A percentile compares a stretch with the other conserved stretches of the same genome.
These are phyloP conservation scores for Cyberlindnera japonica DNA, from an alignment of 805 yeast species.

Conservation along the genomic window DNA sequence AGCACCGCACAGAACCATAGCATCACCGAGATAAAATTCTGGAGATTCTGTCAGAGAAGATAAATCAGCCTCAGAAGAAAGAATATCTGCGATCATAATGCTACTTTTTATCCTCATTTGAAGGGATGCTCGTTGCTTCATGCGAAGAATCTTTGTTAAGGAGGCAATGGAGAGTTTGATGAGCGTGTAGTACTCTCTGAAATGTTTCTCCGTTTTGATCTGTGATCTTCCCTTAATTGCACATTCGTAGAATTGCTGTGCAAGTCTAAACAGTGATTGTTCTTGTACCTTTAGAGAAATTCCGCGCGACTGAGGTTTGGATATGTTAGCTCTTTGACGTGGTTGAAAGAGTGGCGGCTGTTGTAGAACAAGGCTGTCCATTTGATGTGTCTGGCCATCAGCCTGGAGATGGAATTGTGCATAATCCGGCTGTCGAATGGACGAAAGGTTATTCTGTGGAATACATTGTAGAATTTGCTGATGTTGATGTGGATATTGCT, in stretches of 20 bases:
- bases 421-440: too few relatives aligned
- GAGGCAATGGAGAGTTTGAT: constrained; percentile 28
- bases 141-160: constrained; percentile 20
- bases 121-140: constrained; percentile 27
- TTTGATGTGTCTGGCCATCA: too few relatives aligned
- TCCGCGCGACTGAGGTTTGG: too few relatives aligned
- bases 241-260: constrained; percentile 11
- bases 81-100: constrained; percentile 30
- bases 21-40: constrained; percentile 15
- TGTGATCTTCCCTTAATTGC: constrained; percentile 6
- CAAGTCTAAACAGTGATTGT: constrained; percentile 14
- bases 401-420: too few relatives aligned
- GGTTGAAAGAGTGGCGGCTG: neutral
- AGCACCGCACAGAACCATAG: constrained; percentile 16
- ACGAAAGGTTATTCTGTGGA: neutral
- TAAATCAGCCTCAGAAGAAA: constrained; percentile 7
- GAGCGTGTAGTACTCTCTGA: constrained; percentile 32
- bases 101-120: constrained; percentile 26
- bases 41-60: constrained; percentile 6
- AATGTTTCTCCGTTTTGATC: constrained; percentile 21
- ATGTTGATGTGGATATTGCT: too few relatives aligned
- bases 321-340: too few relatives aligned
- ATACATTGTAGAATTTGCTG: neutral
- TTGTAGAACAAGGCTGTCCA: too few relatives aligned
- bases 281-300: constrained; percentile 5